Evolutionary conservation across 805 yeast genomes (phyloP).

Genomic region (Ascoidea asiatica): DNA sequence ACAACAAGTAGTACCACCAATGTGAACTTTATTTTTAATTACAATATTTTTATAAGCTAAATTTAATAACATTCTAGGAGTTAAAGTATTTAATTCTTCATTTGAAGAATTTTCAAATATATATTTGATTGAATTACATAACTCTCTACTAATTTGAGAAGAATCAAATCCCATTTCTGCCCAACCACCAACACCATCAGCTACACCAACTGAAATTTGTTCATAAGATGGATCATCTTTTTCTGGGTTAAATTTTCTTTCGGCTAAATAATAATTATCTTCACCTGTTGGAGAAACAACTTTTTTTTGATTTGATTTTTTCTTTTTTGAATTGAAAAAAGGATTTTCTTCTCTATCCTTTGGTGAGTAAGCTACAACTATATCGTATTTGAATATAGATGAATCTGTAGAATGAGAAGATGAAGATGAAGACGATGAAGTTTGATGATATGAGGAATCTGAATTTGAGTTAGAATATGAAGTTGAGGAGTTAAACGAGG

Average conservation of each 20-base stretch:
- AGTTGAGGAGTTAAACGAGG: not conserved
- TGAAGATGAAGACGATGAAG: constrained; percentile 10
- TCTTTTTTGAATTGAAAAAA: constrained; percentile 18
- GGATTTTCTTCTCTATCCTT: constrained; percentile 48
- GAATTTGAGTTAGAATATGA: not conserved
- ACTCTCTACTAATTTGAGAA: constrained; percentile 62
- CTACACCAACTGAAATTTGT: constrained; percentile 52
- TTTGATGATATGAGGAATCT: constrained; percentile 1
- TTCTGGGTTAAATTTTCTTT: constrained; percentile 16
- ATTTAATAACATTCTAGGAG: constrained; percentile 36
- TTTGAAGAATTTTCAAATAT: constrained; percentile 18
- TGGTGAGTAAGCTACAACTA: constrained; percentile 64
- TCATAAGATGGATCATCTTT: constrained; percentile 18
- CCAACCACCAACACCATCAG: constrained; percentile 99
- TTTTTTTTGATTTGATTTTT: constrained; percentile 20
- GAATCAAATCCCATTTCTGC: constrained; percentile 78
- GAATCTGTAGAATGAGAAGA: constrained; percentile 11
- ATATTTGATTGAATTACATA: constrained; percentile 43
- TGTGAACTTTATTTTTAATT: constrained; percentile 47
- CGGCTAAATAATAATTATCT: constrained; percentile 52
- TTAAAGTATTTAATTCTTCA: constrained; percentile 10
- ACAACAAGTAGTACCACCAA: constrained; percentile 92
- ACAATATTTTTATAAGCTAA: constrained; percentile 42
- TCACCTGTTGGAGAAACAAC: constrained; percentile 77
- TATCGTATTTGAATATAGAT: constrained; percentile 27